A percentile compares a stretch with the other conserved stretches of the same genome.
Conservation (phyloP, 2,329 filamentous ascomycete genomes). For the Zymoseptoria brevis region DNA sequence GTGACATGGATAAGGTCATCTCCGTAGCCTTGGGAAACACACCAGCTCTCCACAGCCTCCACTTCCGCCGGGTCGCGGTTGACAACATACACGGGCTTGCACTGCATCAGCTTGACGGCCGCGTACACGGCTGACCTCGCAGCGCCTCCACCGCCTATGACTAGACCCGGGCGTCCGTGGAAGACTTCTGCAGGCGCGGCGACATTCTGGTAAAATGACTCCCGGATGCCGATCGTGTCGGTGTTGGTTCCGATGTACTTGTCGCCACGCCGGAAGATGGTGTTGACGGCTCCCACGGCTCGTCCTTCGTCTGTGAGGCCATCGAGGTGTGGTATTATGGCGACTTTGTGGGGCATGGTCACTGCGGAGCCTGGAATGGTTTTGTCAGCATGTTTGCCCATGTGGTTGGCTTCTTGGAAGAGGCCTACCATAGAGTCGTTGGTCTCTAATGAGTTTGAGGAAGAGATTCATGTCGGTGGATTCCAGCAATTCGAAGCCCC, state of each 20-base stretch:
- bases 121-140: conserved; percentile 72
- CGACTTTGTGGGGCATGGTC: conserved; percentile 78
- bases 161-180: conserved; percentile 57
- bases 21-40: conserved; percentile 51
- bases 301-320: conserved; percentile 63
- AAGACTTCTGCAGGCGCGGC: conserved; percentile 40
- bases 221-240: conserved; percentile 69
- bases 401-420: not conserved
- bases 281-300: conserved; percentile 72
- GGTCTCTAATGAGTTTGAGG: conserved; percentile 45
- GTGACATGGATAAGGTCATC: conserved; percentile 53
- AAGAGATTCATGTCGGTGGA: conserved; percentile 39
- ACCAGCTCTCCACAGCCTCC: conserved; percentile 58
- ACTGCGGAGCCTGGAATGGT: conserved; percentile 53
- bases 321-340: conserved; percentile 66
- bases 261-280: conserved; percentile 56
- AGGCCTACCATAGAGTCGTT: conserved; percentile 53
- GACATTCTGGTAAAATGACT: conserved; percentile 52
- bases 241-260: conserved; percentile 65
- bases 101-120: conserved; percentile 60
- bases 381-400: conserved; percentile 4
- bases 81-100: conserved; percentile 64
- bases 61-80: conserved; percentile 66
- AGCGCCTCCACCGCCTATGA: conserved; percentile 71
- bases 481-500: conserved; percentile 44